Conservation (phyloP, 768 basidiomycete genomes). For the Lactifluus pinguis region DNA sequence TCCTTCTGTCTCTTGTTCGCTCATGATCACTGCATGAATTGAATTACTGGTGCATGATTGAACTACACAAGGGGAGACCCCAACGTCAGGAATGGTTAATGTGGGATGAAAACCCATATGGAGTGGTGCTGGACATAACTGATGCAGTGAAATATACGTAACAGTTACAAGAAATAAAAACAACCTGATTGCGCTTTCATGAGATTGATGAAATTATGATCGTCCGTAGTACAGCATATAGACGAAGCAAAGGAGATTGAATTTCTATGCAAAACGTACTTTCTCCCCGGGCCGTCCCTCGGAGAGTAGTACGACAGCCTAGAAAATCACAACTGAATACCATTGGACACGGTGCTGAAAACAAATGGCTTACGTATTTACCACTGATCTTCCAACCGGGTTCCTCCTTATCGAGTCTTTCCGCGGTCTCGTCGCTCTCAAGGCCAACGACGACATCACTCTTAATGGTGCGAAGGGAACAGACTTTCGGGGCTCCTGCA, state of each 20-base stretch:
- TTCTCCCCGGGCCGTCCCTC: slow-evolving; percentile 86
- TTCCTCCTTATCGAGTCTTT: slow-evolving; percentile 74
- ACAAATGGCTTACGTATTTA: slow-evolving; percentile 67
- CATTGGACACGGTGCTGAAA: background rate
- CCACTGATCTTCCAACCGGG: slow-evolving; percentile 96
- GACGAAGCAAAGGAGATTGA: background rate
- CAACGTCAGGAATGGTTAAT: background rate
- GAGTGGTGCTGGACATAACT: background rate
- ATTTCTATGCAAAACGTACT: slow-evolving; percentile 55
- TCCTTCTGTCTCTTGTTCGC: too few relatives aligned
- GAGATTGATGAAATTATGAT: background rate
- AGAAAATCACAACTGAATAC: slow-evolving; percentile 1
- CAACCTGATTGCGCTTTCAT: background rate
- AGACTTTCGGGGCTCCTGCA: slow-evolving; percentile 80
- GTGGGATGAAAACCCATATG: background rate
- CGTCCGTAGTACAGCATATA: background rate
- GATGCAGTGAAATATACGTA: slow-evolving; percentile 3
- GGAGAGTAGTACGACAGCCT: slow-evolving; percentile 84
- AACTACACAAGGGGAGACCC: background rate
- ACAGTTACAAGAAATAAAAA: slow-evolving; percentile 13
- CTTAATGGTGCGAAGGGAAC: slow-evolving; percentile 87
- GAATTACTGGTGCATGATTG: slow-evolving; percentile 2
- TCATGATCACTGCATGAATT: background rate
- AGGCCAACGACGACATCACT: slow-evolving; percentile 91
- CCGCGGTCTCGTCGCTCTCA: slow-evolving; percentile 63